These are phyloP conservation scores for Ophiostoma perfectum DNA, from an alignment of 2,329 filamentous ascomycete species.

Conservation along the genomic window DNA sequence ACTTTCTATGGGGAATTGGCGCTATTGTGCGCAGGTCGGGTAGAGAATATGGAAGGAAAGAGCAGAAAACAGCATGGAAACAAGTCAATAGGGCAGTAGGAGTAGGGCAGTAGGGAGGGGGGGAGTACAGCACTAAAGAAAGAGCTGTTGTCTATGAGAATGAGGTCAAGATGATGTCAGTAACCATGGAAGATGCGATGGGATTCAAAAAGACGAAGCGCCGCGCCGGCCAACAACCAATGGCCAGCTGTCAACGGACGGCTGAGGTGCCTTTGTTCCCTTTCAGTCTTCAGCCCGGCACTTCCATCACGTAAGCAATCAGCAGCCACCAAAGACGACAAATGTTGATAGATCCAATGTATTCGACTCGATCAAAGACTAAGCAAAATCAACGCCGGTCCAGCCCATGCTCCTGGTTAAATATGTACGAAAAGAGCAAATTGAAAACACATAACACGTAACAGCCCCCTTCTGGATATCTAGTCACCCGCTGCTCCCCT, in stretches of 20 bases:
- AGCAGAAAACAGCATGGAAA: not conserved
- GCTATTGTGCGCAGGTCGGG: slow-evolving; percentile 10
- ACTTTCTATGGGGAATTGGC: slow-evolving; percentile 2
- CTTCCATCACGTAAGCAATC: not conserved
- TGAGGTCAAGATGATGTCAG: no score
- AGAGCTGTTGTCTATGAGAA: no score
- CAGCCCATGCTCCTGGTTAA: slow-evolving; percentile 21
- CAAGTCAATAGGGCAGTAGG: not conserved
- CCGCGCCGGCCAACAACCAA: no score
- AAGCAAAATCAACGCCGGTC: slow-evolving; percentile 25
- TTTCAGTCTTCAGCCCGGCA: not conserved
- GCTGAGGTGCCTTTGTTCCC: no score
- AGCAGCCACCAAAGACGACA: not conserved
- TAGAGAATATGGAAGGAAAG: not conserved
- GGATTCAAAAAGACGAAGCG: no score
- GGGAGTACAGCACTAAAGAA: no score
- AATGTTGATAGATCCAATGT: slow-evolving; percentile 14
- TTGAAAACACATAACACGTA: slow-evolving; percentile 10
- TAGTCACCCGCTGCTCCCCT: not conserved
- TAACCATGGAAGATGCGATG: no score
- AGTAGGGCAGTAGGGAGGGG: no score
- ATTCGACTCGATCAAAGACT: slow-evolving; percentile 20
- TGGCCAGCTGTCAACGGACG: no score
- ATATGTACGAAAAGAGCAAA: slow-evolving; percentile 11
- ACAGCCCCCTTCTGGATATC: not conserved